phyloP scores from a whole-genome alignment of 2,329 filamentous ascomycete genomes.

The Exophiala phaeomuriformis region DNA sequence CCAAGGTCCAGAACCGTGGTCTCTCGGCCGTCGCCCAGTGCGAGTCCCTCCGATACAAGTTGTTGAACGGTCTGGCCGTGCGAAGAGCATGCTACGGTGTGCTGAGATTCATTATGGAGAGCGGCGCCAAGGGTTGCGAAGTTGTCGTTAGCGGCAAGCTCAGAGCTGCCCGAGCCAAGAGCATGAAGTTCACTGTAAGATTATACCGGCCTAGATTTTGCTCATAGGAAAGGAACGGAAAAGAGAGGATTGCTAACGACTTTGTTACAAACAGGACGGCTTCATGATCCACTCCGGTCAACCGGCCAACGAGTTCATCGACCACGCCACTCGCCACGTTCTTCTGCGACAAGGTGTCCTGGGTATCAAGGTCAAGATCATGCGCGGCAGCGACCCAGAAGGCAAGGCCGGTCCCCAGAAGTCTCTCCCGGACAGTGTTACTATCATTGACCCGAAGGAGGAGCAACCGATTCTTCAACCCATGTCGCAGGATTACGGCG shows the following conservation, averaged over 20 bases:
- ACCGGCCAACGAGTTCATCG: slow-evolving; percentile 99
- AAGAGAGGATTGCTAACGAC: not conserved
- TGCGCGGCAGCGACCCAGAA: slow-evolving; percentile 98
- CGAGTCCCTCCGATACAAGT: slow-evolving; percentile 99
- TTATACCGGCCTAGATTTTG: not conserved
- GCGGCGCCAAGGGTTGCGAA: slow-evolving; percentile 98
- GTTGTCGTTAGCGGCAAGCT: slow-evolving; percentile 99
- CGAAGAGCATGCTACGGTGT: slow-evolving; percentile 99
- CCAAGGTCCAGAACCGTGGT: slow-evolving; percentile 99
- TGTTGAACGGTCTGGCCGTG: slow-evolving; percentile 98
- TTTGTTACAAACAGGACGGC: slow-evolving; percentile 55
- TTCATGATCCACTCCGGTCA: slow-evolving; percentile 99
- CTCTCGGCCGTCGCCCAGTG: slow-evolving; percentile 99
- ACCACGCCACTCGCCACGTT: slow-evolving; percentile 96
- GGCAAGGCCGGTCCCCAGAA: slow-evolving; percentile 98
- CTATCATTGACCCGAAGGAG: slow-evolving; percentile 99
- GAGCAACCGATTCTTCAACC: slow-evolving; percentile 92
- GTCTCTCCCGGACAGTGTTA: slow-evolving; percentile 95
- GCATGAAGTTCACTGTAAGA: slow-evolving; percentile 98
- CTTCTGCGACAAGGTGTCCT: slow-evolving; percentile 99
- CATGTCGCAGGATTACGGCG: slow-evolving; percentile 96
- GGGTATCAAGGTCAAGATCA: slow-evolving; percentile 99
- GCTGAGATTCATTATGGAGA: slow-evolving; percentile 99
- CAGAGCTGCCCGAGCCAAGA: slow-evolving; percentile 97
- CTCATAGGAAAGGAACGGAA: not conserved